Evolutionary conservation across 2,329 filamentous ascomycete species (phyloP).

Genomic region (Alternaria gansuensis): DNA sequence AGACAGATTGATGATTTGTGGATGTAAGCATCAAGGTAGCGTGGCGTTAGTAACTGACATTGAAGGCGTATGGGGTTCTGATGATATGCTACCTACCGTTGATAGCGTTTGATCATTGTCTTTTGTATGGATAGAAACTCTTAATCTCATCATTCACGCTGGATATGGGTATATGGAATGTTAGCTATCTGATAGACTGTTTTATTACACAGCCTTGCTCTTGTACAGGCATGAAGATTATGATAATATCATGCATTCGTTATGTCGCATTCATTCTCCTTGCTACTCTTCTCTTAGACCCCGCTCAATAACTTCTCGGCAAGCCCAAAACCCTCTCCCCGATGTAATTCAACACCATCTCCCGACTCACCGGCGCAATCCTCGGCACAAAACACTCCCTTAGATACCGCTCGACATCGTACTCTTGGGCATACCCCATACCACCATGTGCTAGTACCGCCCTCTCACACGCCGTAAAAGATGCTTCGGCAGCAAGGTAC

Average conservation of each 20-base stretch:
- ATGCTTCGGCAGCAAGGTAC: slow-evolving; percentile 68
- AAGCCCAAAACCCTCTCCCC: slow-evolving; percentile 72
- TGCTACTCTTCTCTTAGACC: too few relatives aligned
- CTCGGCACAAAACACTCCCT: slow-evolving; percentile 67
- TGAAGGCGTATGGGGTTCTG: slow-evolving; percentile 6
- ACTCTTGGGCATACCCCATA: slow-evolving; percentile 71
- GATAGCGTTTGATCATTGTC: slow-evolving; percentile 11
- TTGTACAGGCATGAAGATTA: background rate
- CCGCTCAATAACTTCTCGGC: slow-evolving; percentile 69
- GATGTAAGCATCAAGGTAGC: background rate
- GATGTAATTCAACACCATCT: slow-evolving; percentile 81
- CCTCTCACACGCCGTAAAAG: slow-evolving; percentile 67
- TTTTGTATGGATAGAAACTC: slow-evolving; percentile 7
- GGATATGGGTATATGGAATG: slow-evolving; percentile 4
- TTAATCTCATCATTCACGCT: background rate
- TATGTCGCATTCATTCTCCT: too few relatives aligned
- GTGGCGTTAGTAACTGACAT: background rate
- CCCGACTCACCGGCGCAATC: slow-evolving; percentile 68
- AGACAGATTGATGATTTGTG: background rate
- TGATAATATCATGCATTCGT: too few relatives aligned
- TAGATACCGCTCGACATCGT: slow-evolving; percentile 69
- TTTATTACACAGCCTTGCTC: background rate
- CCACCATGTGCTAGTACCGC: slow-evolving; percentile 66
- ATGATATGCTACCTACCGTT: background rate
- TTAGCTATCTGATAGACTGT: background rate